These are phyloP conservation scores for Didymellaceae sp. DNA, from an alignment of 2,329 filamentous ascomycete species.

Conservation along the genomic window DNA sequence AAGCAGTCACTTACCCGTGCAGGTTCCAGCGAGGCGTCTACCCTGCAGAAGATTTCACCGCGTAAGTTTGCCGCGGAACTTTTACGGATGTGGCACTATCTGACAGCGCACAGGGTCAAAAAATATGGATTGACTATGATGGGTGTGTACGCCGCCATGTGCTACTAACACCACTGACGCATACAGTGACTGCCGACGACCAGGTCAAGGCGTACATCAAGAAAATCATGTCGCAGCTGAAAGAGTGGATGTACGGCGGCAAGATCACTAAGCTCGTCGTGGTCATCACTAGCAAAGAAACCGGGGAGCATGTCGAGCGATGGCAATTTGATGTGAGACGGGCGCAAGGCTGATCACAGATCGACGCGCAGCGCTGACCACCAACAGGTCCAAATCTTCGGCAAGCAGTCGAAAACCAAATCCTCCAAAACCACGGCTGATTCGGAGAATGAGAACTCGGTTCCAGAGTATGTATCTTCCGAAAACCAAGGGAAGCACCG, in stretches of 20 bases:
- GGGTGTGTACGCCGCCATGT: constrained; percentile 55
- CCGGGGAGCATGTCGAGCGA: constrained; percentile 91
- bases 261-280: constrained; percentile 98
- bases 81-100: background rate
- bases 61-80: constrained; percentile 61
- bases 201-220: constrained; percentile 99
- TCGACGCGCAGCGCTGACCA: constrained; percentile 19
- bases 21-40: constrained; percentile 86
- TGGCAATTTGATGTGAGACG: constrained; percentile 91
- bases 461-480: constrained; percentile 57
- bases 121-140: constrained; percentile 99
- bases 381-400: constrained; percentile 64
- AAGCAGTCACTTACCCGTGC: constrained; percentile 24
- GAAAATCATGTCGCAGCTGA: constrained; percentile 97
- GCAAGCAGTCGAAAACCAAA: constrained; percentile 58
- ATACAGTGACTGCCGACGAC: constrained; percentile 85
- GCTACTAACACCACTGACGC: constrained; percentile 23
- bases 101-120: constrained; percentile 70
- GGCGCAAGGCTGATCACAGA: constrained; percentile 41
- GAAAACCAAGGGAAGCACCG: background rate
- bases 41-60: constrained; percentile 94
- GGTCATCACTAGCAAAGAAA: constrained; percentile 96
- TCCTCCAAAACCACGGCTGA: constrained; percentile 60
- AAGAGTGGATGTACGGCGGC: constrained; percentile 95
- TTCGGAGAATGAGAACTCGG: constrained; percentile 81